Evolutionary conservation across 2,329 filamentous ascomycete genomes (phyloP).

Genomic region (Phaeosphaeria sp.): DNA sequence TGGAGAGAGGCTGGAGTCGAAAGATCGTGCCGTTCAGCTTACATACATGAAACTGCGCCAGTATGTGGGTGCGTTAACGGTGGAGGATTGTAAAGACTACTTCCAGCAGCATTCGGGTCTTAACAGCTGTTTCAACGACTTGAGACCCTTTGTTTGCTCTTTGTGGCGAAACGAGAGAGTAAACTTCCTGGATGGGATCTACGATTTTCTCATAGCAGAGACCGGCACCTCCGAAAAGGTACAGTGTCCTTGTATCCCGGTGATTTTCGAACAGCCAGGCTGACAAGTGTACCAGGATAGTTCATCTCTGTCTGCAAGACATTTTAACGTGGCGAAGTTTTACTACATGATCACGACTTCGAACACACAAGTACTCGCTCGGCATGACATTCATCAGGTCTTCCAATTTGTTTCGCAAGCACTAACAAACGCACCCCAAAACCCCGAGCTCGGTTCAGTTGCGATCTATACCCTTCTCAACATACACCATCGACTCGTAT

Average conservation of each 20-base stretch:
- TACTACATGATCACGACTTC: constrained; percentile 36
- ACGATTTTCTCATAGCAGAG: neutral
- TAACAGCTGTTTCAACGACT: constrained; percentile 37
- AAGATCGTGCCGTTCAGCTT: constrained; percentile 22
- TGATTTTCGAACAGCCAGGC: neutral
- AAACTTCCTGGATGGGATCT: neutral
- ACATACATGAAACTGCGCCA: constrained; percentile 21
- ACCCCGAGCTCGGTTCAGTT: constrained; percentile 25
- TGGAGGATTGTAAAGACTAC: constrained; percentile 29
- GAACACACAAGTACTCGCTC: neutral
- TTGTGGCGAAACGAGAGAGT: constrained; percentile 17
- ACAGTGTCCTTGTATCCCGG: neutral
- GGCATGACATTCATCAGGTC: neutral
- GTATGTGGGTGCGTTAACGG: constrained; percentile 11
- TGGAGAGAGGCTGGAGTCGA: constrained; percentile 8
- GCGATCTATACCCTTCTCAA: constrained; percentile 30
- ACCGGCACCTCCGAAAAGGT: neutral
- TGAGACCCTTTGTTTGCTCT: constrained; percentile 29
- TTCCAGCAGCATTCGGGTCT: constrained; percentile 26
- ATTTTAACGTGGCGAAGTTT: constrained; percentile 30
- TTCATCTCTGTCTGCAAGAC: neutral
- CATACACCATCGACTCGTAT: constrained; percentile 22
- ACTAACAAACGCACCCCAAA: constrained; percentile 15
- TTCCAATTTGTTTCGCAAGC: constrained; percentile 16
- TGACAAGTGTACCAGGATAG: neutral